Evolutionary conservation across 2,329 filamentous ascomycete genomes (phyloP).

Genomic region (Seiridium unicorne): DNA sequence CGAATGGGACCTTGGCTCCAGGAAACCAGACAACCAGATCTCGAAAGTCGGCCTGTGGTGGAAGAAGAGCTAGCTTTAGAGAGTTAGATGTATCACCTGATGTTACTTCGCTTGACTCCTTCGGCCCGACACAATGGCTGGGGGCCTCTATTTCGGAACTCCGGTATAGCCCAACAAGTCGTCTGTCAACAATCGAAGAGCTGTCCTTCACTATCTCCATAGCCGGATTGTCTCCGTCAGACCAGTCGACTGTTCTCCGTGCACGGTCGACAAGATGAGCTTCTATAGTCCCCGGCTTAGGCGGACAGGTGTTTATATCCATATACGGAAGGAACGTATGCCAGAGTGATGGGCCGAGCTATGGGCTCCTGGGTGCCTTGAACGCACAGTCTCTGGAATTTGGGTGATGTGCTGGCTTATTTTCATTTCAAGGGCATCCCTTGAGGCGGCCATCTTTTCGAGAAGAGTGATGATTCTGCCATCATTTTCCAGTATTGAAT

Average conservation of each 20-base stretch:
- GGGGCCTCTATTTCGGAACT: neutral
- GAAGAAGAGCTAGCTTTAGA: neutral
- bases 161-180: neutral
- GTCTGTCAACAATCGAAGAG: neutral
- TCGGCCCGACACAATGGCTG: neutral
- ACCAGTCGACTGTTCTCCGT: neutral
- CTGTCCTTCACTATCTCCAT: neutral
- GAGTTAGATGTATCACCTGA: neutral
- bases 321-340: neutral
- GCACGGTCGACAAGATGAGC: neutral
- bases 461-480: no score
- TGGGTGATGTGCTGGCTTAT: neutral
- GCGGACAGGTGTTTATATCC: neutral
- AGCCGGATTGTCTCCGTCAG: neutral
- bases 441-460: no score
- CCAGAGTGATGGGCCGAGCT: neutral
- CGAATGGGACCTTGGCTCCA: neutral
- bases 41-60: neutral
- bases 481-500: neutral
- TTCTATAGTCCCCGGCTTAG: neutral
- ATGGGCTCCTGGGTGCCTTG: neutral
- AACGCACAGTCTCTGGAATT: neutral
- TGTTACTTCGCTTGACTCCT: neutral
- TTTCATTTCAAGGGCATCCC: neutral
- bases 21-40: neutral